These are phyloP conservation scores for Tolypocladium ophioglossoides DNA, from an alignment of 2,329 filamentous ascomycete species.

Conservation along the genomic window DNA sequence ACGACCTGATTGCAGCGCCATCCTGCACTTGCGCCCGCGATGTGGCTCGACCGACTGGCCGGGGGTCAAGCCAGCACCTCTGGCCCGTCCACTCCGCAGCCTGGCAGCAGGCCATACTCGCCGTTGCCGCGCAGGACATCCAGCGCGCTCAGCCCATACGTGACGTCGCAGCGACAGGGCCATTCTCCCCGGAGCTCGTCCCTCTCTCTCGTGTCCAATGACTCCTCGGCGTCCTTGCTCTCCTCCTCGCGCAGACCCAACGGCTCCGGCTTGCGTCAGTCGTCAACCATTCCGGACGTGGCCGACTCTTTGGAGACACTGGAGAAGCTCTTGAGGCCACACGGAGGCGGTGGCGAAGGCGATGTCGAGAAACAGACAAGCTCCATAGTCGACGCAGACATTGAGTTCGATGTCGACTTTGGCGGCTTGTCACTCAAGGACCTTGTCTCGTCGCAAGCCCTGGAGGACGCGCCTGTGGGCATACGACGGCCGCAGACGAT, in stretches of 20 bases:
- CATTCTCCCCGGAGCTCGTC: slow-evolving; percentile 65
- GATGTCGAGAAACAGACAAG: slow-evolving; percentile 6
- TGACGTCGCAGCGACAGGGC: slow-evolving; percentile 57
- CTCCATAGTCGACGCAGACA: slow-evolving; percentile 34
- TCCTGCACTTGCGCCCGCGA: slow-evolving; percentile 25
- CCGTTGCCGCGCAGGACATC: slow-evolving; percentile 58
- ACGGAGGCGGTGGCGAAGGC: slow-evolving; percentile 9
- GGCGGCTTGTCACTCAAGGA: slow-evolving; percentile 65
- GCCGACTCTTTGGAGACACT: slow-evolving; percentile 64
- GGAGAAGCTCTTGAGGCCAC: slow-evolving; percentile 30
- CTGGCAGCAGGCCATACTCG: slow-evolving; percentile 59
- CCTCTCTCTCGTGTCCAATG: slow-evolving; percentile 64
- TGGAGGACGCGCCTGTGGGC: slow-evolving; percentile 6
- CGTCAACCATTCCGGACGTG: slow-evolving; percentile 34
- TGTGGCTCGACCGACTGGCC: slow-evolving; percentile 88
- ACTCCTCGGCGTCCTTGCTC: slow-evolving; percentile 67
- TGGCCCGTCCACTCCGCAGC: slow-evolving; percentile 47
- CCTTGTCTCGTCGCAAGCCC: slow-evolving; percentile 37
- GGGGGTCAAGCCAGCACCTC: slow-evolving; percentile 50
- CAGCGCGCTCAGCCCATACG: slow-evolving; percentile 56
- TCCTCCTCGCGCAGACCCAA: slow-evolving; percentile 53
- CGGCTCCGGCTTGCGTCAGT: slow-evolving; percentile 56
- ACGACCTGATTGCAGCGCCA: slow-evolving; percentile 1
- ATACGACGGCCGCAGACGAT: slow-evolving; percentile 48
- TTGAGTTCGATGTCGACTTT: slow-evolving; percentile 68